A percentile compares a stretch with the other conserved stretches of the same genome.
Conservation (phyloP, 2,329 filamentous ascomycete species). For the Diplodia sapinea region DNA sequence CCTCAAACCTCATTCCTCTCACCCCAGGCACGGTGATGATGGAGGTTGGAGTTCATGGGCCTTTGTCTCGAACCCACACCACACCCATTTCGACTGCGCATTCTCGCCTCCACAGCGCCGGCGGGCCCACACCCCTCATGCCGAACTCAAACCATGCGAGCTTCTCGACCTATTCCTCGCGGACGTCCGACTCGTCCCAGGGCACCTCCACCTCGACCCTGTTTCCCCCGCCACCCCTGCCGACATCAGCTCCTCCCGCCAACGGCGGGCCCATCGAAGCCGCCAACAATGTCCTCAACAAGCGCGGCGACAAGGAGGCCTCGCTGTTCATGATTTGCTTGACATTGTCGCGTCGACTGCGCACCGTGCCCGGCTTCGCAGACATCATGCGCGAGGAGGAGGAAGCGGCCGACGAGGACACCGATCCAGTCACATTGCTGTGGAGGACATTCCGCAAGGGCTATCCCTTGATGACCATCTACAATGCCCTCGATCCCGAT, state of each 20-base stretch:
- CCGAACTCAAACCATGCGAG: constrained; percentile 50
- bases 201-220: constrained; percentile 54
- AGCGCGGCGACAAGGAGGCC: constrained; percentile 86
- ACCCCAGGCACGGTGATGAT: constrained; percentile 36
- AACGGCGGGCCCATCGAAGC: constrained; percentile 71
- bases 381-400: constrained; percentile 74
- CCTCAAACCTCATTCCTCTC: constrained; percentile 25
- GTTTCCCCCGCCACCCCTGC: constrained; percentile 47
- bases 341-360: constrained; percentile 78
- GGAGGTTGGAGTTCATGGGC: constrained; percentile 44
- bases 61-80: constrained; percentile 39
- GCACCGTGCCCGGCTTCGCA: constrained; percentile 83
- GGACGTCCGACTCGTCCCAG: constrained; percentile 56
- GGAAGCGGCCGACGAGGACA: constrained; percentile 69
- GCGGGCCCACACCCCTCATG: constrained; percentile 48
- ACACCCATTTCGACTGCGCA: constrained; percentile 34
- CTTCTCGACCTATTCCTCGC: constrained; percentile 56
- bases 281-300: constrained; percentile 95
- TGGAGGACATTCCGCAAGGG: constrained; percentile 88
- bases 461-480: constrained; percentile 83
- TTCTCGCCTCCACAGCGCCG: constrained; percentile 34
- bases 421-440: constrained; percentile 85
- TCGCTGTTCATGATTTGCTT: constrained; percentile 97
- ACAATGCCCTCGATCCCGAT: constrained; percentile 79
- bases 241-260: constrained; percentile 44